Evolutionary conservation across 768 basidiomycete genomes (phyloP).

Genomic region (Collybia mongolica): DNA sequence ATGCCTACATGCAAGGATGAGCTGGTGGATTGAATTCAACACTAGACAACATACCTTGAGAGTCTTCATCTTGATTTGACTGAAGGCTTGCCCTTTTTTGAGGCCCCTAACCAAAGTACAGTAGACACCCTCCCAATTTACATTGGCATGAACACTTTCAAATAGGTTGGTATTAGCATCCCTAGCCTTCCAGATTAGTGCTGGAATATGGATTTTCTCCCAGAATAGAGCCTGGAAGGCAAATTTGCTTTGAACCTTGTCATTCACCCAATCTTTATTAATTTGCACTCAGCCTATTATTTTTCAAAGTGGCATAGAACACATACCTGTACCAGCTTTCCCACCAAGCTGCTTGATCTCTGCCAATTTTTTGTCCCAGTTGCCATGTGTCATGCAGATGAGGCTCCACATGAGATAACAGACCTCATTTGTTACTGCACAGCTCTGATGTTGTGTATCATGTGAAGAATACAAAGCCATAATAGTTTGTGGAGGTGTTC

Average conservation of each 20-base stretch:
- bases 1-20: constrained; percentile 1
- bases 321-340: too few relatives aligned
- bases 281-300: background rate
- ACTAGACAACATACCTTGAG: constrained; percentile 8
- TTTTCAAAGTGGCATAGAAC: too few relatives aligned
- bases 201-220: constrained; percentile 14
- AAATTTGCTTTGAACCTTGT: constrained; percentile 13
- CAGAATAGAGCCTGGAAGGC: constrained; percentile 14
- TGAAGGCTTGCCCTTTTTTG: constrained; percentile 13
- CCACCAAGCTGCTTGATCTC: too few relatives aligned
- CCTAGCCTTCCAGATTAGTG: constrained; percentile 13
- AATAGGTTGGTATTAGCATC: too few relatives aligned
- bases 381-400: too few relatives aligned
- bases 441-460: too few relatives aligned
- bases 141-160: constrained; percentile 16
- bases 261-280: constrained; percentile 15
- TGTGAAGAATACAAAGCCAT: constrained; percentile 20
- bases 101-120: constrained; percentile 17
- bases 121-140: constrained; percentile 14
- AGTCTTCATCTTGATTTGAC: constrained; percentile 12
- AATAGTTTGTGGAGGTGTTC: constrained; percentile 20
- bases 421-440: too few relatives aligned
- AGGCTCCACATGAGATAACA: too few relatives aligned
- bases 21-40: background rate
- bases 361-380: too few relatives aligned